A percentile compares a stretch with the other conserved stretches of the same genome.
phyloP scores from a whole-genome alignment of 108 stramenopile species.

The Nitzschia inconspicua region DNA sequence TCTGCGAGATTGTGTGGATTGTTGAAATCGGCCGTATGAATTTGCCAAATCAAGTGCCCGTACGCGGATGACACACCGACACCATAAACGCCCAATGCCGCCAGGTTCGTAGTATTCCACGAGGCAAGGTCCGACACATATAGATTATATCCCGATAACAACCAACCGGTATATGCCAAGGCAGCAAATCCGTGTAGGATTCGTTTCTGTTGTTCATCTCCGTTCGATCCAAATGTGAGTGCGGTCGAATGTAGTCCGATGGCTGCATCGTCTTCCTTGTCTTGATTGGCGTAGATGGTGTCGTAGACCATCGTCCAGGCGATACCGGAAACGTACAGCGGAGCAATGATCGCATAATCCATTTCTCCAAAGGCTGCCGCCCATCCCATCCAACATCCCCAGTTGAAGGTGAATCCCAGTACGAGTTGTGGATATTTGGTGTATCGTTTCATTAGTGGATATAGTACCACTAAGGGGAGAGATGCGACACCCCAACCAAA shows the following conservation, averaged over 20 bases:
- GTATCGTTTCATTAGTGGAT: constrained; percentile 95
- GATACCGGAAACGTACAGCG: constrained; percentile 85
- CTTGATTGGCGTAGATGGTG: constrained; percentile 99
- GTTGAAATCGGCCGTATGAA: constrained; percentile 75
- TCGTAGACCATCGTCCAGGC: constrained; percentile 98
- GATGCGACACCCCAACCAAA: constrained; percentile 84
- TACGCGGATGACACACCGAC: constrained; percentile 56
- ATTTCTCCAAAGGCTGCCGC: constrained; percentile 73
- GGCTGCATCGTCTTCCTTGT: constrained; percentile 87
- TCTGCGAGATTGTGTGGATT: constrained; percentile 73
- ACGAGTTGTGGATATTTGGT: constrained; percentile 94
- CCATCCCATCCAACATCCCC: constrained; percentile 96
- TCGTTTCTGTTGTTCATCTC: constrained; percentile 58
- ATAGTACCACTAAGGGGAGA: constrained; percentile 87
- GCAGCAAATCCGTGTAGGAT: constrained; percentile 55
- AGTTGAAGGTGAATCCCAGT: constrained; percentile 96
- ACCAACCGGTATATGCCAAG: constrained; percentile 46
- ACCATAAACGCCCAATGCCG: constrained; percentile 39
- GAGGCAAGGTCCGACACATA: constrained; percentile 24
- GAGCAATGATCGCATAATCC: constrained; percentile 65
- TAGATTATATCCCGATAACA: constrained; percentile 49
- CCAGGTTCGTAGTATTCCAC: not conserved
- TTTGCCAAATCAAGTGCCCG: constrained; percentile 85
- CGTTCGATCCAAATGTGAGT: constrained; percentile 75
- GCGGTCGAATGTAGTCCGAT: constrained; percentile 91